These are phyloP conservation scores for Pythium plurisporium DNA, from an alignment of 352 stramenopile genomes.

Conservation along the genomic window DNA sequence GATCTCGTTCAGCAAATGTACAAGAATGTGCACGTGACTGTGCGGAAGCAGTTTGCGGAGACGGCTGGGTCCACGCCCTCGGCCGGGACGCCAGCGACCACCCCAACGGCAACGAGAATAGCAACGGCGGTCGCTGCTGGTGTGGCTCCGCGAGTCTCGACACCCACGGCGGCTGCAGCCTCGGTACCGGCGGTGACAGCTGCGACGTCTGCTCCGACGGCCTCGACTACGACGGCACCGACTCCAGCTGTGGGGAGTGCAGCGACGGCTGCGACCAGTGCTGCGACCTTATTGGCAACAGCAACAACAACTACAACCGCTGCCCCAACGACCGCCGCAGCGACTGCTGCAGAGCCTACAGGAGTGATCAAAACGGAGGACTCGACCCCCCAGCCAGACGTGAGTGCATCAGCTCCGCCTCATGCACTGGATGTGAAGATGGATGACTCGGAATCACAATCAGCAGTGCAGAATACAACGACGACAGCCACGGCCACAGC, in stretches of 20 bases:
- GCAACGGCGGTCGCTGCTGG: neutral
- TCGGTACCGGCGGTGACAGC: neutral
- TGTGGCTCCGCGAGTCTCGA: neutral
- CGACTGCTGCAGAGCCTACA: neutral
- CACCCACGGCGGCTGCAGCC: conserved; percentile 16
- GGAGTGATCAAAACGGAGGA: neutral
- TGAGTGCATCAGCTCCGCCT: neutral
- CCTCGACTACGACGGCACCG: neutral
- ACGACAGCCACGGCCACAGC: neutral
- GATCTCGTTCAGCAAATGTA: conserved; percentile 90
- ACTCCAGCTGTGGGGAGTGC: conserved; percentile 1
- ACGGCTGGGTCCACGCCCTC: conserved; percentile 16
- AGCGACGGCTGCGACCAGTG: neutral
- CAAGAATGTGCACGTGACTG: conserved; percentile 77
- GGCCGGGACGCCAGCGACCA: neutral
- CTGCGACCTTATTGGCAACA: neutral
- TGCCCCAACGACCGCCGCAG: neutral
- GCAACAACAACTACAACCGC: neutral
- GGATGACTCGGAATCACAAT: neutral
- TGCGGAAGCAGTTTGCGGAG: conserved; percentile 82
- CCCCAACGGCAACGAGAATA: conserved; percentile 1
- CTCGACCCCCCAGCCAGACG: neutral
- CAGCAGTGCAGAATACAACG: too few species aligned
- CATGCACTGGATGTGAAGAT: neutral
- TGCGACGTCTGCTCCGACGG: too few species aligned